Base-by-base conservation (phyloP, 2,329 filamentous ascomycete genomes). In the Cladosporium sp. region DNA sequence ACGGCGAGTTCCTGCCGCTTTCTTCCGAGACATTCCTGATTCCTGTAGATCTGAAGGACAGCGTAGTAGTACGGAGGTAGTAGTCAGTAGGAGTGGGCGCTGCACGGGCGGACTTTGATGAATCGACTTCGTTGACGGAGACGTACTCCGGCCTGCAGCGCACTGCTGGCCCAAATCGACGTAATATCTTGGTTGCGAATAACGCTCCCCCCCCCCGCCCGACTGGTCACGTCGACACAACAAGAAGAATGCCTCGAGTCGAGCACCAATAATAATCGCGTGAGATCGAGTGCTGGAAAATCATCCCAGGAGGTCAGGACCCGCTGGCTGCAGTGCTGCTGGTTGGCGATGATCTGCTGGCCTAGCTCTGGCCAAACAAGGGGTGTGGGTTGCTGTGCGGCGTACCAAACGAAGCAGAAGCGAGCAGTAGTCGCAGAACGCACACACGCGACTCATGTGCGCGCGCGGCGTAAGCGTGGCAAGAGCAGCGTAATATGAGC, bases 1-100 rank as follows among this genome's bases (percentile, higher is more conserved):
- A 36, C 35, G 20, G 36, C 49, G 49, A 35, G 49, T 44, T n/a
- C 49, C 49, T 52, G 49, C 37, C 49, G 49, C 49, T 40, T 37
- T 40, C 49, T 32, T 39, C 39, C 51, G 22, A 44, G 42, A 24
- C 34, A n/a, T n/a, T 39, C 49, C 42, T 39, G 20, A 9, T 39
- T 39, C 20, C 49, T 52, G 49, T 17, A 42, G 49, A 52, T 42
- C 49, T 36, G 47, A 22, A 50, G 20, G 35, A 50, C 34, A 49
- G 25, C 25, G 47, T 32, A 5, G 44, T 25, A 4, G 9, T 37
- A 19, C 22, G 3, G 17, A 15, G 19, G 37, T 22, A 12, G n/a
- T n/a, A n/a, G n/a, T n/a, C n/a, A n/a, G n/a, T n/a, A n/a, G n/a
- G n/a, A n/a, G n/a, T n/a, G n/a, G n/a, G n/a, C 4, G 28, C 8